Evolutionary conservation across 805 yeast genomes (phyloP), one percentile per base, ranked within the genome.

Genomic region (Lachancea mirantina): DNA sequence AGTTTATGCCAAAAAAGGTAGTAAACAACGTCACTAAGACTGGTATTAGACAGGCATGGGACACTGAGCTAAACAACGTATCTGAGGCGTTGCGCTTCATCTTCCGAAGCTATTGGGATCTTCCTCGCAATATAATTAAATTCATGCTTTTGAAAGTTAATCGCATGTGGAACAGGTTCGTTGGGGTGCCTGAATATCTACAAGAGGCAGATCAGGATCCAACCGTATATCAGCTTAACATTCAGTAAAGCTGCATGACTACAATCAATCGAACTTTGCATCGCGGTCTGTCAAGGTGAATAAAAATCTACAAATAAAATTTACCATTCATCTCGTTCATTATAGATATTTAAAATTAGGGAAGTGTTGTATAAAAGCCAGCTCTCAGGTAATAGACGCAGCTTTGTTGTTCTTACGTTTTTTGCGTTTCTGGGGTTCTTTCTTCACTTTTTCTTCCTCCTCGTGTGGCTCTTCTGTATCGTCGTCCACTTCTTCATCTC

Each of bases 131-230:
- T 34, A 24, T 82, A 1, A 74, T 70, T 59, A 67, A 71, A 22
- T 42, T 74, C 35, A 42, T 60, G 7, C 43, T 85, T 30, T 61
- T 67, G 34, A 64, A 75, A 39, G 28, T 72, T 22, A 70, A 68
- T 37, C 61, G 65, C 23, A 67, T 72, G 54, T 89, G 96, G 96
- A 77, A 80, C 49, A 54, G 53, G 22, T 82, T 84, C 50, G 67
- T 84, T 35, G 95, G 94, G n/a, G 69, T 55, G 17, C 39, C 67
- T 14, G 53, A 57, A 25, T 44, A 48, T 30, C 34, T 50, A 10
- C 43, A 30, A 15, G 59, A 55, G 28, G 49, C 38, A 18, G 50
- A 42, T 5, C 38, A 42, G 9, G 41, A 49, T 24, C 45, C 49
- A 15, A 29, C 28, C 14, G 39, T 36, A 6, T 49, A 51, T 34